Base-by-base conservation (phyloP, 495 filamentous ascomycete species). In the Neurospora sp. region DNA sequence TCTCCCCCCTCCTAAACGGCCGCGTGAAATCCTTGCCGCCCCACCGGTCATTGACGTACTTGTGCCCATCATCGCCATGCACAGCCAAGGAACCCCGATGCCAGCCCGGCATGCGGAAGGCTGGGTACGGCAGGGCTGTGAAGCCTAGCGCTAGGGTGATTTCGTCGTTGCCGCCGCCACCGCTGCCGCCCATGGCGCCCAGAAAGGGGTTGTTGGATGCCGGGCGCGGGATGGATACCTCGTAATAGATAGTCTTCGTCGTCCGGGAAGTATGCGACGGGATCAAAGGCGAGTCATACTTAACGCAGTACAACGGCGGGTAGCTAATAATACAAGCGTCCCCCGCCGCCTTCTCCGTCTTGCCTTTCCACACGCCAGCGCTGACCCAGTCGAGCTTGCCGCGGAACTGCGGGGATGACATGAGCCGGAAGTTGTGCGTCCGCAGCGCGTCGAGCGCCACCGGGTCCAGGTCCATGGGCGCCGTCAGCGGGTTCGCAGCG, bases 61-160 rank as follows among this genome's bases (percentile, higher is more conserved):
- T 87, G 76, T 92, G 89, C 12, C 95, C 95, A 80, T 98, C 95
- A 79, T 98, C 95, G 3, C 92, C 91, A 76, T 97, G 96, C 12
- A 98, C 90, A 8, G 87, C 95, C n/a, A 97, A 77, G 66, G 90
- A 92, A 2, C 88, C 94, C 39, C 94, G 85, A 78, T 98, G 91
- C 95, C 95, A 98, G 3, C 95, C 95, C 0, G 95, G 95, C 71
- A 96, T 87, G 53, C 95, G 88, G 87, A 94, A 98, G 0, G 87
- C 85, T 0, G 95, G 95, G 81, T 97, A 97, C 22, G 95, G 95
- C 68, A 90, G 88, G 1, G 92, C 94, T 1, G 84, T 83, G 81
- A 90, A 97, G 5, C 95, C 95, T 10, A 98, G 80, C 0, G 93
- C 90, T 14, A 97, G 81, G 10, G 89, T 86, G 71, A 90, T 88